These are phyloP conservation scores for Erodium chrysanthum DNA, from an alignment of 441 rosid genomes.

Conservation along the genomic window DNA sequence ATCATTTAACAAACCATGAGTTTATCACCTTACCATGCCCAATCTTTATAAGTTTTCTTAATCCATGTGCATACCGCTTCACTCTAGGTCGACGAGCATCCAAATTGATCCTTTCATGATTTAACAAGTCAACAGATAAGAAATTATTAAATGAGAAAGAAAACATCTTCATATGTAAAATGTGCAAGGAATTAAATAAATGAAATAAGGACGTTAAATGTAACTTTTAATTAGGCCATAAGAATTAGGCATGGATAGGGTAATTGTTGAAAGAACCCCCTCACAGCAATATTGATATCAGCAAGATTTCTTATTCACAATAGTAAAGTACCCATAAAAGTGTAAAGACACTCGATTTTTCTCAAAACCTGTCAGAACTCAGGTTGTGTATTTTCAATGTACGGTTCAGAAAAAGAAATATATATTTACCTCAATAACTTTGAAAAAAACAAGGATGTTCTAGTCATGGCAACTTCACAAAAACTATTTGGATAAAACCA, in stretches of 20 bases:
- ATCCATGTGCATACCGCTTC: conserved; percentile 76
- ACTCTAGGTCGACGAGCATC: conserved; percentile 89
- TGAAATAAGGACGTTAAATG: not conserved
- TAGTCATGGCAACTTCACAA: not conserved
- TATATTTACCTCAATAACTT: not conserved
- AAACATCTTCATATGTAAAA: conserved; percentile 3
- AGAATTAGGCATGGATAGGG: not conserved
- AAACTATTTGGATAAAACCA: not conserved
- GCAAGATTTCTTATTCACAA: not conserved
- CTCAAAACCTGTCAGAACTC: not conserved
- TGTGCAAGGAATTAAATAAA: conserved; percentile 7
- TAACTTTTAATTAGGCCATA: conserved; percentile 4
- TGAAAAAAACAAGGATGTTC: too few relatives aligned
- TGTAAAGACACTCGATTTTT: not conserved
- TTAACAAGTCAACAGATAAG: conserved; percentile 9
- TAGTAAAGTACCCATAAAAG: not conserved
- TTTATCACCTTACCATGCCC: conserved; percentile 66
- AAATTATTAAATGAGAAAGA: not conserved
- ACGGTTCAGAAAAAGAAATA: not conserved
- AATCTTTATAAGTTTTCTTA: conserved; percentile 68
- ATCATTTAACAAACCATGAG: conserved; percentile 11
- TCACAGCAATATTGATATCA: not conserved
- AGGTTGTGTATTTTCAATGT: not conserved
- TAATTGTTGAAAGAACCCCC: conserved; percentile 1
- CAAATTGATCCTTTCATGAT: conserved; percentile 56